Percentiles rank a stretch among this genome's conserved stretches.
phyloP scores from a whole-genome alignment of 2,329 filamentous ascomycete genomes.

The Geosmithia morbida region DNA sequence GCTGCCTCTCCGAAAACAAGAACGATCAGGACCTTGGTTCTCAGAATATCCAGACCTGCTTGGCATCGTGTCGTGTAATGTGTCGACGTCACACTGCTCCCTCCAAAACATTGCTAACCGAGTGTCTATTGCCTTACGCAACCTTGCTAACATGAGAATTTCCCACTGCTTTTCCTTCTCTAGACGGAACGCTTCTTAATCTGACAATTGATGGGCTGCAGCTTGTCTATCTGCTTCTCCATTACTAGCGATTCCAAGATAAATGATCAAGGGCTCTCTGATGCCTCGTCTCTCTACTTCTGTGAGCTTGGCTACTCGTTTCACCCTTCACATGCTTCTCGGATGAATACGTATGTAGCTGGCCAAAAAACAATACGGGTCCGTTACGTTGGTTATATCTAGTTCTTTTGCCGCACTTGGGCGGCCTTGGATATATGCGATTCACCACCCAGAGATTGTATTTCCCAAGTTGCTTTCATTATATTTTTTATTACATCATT shows the following conservation, averaged over 20 bases:
- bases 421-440: too few relatives aligned
- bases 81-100: background rate
- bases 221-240: slow-evolving; percentile 35
- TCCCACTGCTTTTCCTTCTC: background rate
- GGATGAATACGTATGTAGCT: background rate
- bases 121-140: too few relatives aligned
- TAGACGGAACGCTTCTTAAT: slow-evolving; percentile 9
- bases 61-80: background rate
- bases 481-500: background rate
- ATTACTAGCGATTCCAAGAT: slow-evolving; percentile 43
- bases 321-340: slow-evolving; percentile 39
- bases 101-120: background rate
- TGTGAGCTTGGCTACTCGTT: slow-evolving; percentile 44
- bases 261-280: slow-evolving; percentile 43
- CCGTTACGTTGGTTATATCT: too few relatives aligned
- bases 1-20: background rate
- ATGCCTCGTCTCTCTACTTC: slow-evolving; percentile 25
- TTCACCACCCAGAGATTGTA: too few relatives aligned
- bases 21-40: background rate
- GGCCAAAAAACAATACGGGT: too few relatives aligned
- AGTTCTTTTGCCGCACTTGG: too few relatives aligned
- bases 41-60: too few relatives aligned
- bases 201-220: slow-evolving; percentile 40
- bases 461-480: background rate
- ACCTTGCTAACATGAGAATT: background rate